Conservation (phyloP, 495 filamentous ascomycete species). For the Pseudoneurospora amorphoporcata region DNA sequence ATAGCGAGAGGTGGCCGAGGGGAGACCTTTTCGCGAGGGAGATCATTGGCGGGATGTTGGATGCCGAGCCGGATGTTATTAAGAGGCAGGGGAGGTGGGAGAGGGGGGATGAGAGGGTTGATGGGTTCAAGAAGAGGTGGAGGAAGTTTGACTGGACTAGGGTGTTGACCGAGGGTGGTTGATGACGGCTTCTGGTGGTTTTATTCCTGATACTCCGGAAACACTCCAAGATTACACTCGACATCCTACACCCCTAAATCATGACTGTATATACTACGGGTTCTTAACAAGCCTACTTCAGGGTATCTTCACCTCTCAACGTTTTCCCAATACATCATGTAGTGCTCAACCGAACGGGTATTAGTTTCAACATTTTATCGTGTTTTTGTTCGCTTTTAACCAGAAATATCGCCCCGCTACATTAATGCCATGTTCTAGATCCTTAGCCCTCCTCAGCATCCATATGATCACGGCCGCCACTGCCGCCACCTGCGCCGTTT, state of each 20-base stretch:
- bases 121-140: slow-evolving; percentile 77
- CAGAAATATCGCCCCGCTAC: not conserved
- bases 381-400: not conserved
- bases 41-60: slow-evolving; percentile 87
- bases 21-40: slow-evolving; percentile 92
- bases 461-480: slow-evolving; percentile 52
- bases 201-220: not conserved
- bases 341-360: not conserved
- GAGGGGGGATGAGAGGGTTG: slow-evolving; percentile 60
- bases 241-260: not conserved
- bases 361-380: not conserved
- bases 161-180: slow-evolving; percentile 44
- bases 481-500: slow-evolving; percentile 14
- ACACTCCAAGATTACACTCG: not conserved
- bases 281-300: not conserved
- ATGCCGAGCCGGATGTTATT: slow-evolving; percentile 70
- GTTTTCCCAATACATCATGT: not conserved
- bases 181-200: not conserved
- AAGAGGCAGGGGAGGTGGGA: slow-evolving; percentile 87
- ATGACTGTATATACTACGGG: not conserved
- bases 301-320: not conserved
- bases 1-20: slow-evolving; percentile 75
- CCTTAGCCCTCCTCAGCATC: slow-evolving; percentile 66
- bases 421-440: not conserved
- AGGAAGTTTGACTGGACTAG: slow-evolving; percentile 94